Evolutionary conservation across 176 grass and related monocot genomes (phyloP), one percentile per base, ranked within the genome.

Genomic region (Juncus inflexus): DNA sequence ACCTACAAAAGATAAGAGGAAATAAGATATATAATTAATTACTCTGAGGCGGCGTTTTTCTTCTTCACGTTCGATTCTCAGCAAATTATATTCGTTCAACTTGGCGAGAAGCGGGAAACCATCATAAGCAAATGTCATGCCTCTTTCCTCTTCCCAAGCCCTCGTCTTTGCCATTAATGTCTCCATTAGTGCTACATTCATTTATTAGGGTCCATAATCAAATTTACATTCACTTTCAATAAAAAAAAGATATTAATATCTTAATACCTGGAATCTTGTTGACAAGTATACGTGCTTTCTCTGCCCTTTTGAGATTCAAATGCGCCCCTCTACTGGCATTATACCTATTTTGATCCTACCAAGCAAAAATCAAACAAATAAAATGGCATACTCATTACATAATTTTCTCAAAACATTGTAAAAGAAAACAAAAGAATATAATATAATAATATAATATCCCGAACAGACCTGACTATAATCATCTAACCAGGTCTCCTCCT

Each of bases 401-500:
- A 45, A 74, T 66, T n/a, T n/a, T n/a, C n/a, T n/a, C n/a, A n/a
- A n/a, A n/a, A 42, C 3, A 77, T 3, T 36, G 53, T n/a, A 9
- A 54, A 63, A 76, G 43, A 65, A n/a, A 36, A 13, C 7, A 15
- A 43, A 40, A 16, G 53, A 9, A 12, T 49, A 60, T 19, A 9
- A 12, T 49, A 60, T 19, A 2, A 76, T 15, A 73, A 76, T 15
- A 39, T 54, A 67, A 50, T 81, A 36, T 63, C 7, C 10, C 9
- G n/a, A 47, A 58, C 47, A 9, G 84, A 97, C 92, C 92, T 74
- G 77, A 61, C 71, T 91, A 55, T 89, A 97, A 77, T 97, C 87
- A 72, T 97, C 87, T 83, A 91, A 87, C 92, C 92, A 97, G 77
- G 79, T 97, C 74, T 97, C 92, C 74, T 97, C 92, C 77, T 97